A percentile compares a stretch with the other conserved stretches of the same genome.
Evolutionary conservation across 345 rosid species (phyloP).

Genomic region (Iberis pinnata): DNA sequence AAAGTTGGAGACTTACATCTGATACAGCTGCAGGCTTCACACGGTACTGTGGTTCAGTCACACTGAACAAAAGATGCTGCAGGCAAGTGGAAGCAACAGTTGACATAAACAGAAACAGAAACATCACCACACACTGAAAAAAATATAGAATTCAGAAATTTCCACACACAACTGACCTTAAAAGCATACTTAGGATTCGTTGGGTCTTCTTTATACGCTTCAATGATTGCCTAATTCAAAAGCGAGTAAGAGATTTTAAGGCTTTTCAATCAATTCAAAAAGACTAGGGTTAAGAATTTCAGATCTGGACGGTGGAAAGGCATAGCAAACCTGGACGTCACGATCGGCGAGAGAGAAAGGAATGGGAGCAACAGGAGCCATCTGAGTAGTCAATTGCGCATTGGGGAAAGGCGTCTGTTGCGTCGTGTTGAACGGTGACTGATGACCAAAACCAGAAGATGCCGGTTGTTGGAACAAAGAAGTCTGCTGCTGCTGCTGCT

Average conservation of each 20-base stretch:
- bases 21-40: conserved; percentile 86
- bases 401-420: conserved; percentile 53
- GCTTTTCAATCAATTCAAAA: background rate
- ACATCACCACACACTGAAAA: background rate
- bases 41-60: conserved; percentile 66
- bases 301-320: no score
- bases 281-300: conserved; percentile 7
- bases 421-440: conserved; percentile 36
- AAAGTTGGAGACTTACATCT: conserved; percentile 52
- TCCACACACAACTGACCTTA: conserved; percentile 44
- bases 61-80: conserved; percentile 89
- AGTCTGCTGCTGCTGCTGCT: conserved; percentile 38
- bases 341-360: conserved; percentile 91
- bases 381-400: conserved; percentile 86
- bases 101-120: background rate
- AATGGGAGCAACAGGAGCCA: conserved; percentile 93
- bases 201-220: conserved; percentile 89
- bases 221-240: conserved; percentile 65
- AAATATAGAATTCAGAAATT: background rate
- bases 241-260: background rate
- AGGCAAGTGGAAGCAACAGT: conserved; percentile 10
- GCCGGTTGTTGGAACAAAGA: conserved; percentile 45
- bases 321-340: conserved; percentile 60
- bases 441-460: conserved; percentile 35
- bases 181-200: conserved; percentile 80